Conservation (phyloP, 306 rosid genomes). For the Senna tora region DNA sequence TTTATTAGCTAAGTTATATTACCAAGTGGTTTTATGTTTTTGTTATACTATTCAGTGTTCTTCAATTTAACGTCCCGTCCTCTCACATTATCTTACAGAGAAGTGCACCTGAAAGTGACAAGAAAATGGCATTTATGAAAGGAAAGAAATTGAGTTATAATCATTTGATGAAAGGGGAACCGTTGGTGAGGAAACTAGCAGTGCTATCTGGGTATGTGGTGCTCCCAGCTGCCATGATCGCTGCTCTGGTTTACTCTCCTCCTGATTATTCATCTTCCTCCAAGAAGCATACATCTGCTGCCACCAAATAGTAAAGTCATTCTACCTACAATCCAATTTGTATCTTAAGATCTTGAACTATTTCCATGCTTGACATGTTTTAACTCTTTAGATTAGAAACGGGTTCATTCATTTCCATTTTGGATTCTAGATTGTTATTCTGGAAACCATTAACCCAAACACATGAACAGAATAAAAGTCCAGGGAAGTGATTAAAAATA, state of each 20-base stretch:
- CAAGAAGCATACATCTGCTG: slow-evolving; percentile 16
- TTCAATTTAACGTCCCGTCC: background rate
- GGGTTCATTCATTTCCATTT: background rate
- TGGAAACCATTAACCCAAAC: background rate
- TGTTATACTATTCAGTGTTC: background rate
- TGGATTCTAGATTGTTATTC: background rate
- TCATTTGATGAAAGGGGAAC: slow-evolving; percentile 44
- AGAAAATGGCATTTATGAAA: slow-evolving; percentile 41
- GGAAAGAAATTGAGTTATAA: slow-evolving; percentile 36
- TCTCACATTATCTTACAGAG: background rate
- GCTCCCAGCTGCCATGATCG: slow-evolving; percentile 47
- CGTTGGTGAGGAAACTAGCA: slow-evolving; percentile 41
- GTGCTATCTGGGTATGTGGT: slow-evolving; percentile 37
- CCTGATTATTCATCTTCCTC: slow-evolving; percentile 37
- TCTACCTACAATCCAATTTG: background rate
- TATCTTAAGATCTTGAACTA: background rate
- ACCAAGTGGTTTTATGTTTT: background rate
- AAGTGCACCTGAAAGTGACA: slow-evolving; percentile 5
- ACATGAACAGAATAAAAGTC: background rate
- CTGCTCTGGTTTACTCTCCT: slow-evolving; percentile 47
- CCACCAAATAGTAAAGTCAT: slow-evolving; percentile 26
- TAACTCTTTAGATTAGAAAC: background rate
- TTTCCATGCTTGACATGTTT: background rate
- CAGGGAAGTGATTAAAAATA: too few species aligned
- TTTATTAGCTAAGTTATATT: background rate